A percentile compares a stretch with the other conserved stretches of the same genome.
These are phyloP conservation scores for Colletotrichum sp. DNA, from an alignment of 2,329 filamentous ascomycete species.

Conservation along the genomic window DNA sequence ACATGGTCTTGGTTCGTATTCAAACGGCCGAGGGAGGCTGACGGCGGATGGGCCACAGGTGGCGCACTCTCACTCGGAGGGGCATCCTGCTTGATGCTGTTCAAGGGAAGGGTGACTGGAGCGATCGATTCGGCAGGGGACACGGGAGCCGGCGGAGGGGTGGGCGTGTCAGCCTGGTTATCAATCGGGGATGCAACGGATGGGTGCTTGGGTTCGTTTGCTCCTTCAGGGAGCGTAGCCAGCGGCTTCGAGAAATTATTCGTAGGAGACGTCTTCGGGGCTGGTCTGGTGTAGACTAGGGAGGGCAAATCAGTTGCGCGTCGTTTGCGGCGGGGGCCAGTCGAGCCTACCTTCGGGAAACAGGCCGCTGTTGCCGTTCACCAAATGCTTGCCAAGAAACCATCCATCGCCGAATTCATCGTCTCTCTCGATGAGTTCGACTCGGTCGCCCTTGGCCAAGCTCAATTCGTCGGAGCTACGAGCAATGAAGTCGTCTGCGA, in stretches of 20 bases:
- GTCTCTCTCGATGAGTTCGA: constrained; percentile 83
- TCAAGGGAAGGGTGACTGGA: constrained; percentile 44
- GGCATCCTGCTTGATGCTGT: constrained; percentile 41
- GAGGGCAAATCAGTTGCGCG: not conserved
- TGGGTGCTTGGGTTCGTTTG: constrained; percentile 26
- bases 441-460: constrained; percentile 81
- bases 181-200: constrained; percentile 1
- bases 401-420: constrained; percentile 90
- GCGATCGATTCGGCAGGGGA: constrained; percentile 33
- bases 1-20: constrained; percentile 68
- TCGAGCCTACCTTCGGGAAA: constrained; percentile 77
- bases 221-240: constrained; percentile 33
- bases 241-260: constrained; percentile 34
- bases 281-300: constrained; percentile 65
- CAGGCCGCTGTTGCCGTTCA: constrained; percentile 76
- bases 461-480: constrained; percentile 93
- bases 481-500: constrained; percentile 85
- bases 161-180: not conserved
- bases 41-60: constrained; percentile 33
- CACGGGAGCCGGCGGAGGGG: constrained; percentile 22
- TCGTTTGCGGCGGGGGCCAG: constrained; percentile 18
- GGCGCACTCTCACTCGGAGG: constrained; percentile 33
- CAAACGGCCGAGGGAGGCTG: constrained; percentile 37
- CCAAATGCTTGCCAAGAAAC: constrained; percentile 79
- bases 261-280: constrained; percentile 48